Evolutionary conservation across 2,329 filamentous ascomycete genomes (phyloP).

Genomic region (Penicillium sp.): DNA sequence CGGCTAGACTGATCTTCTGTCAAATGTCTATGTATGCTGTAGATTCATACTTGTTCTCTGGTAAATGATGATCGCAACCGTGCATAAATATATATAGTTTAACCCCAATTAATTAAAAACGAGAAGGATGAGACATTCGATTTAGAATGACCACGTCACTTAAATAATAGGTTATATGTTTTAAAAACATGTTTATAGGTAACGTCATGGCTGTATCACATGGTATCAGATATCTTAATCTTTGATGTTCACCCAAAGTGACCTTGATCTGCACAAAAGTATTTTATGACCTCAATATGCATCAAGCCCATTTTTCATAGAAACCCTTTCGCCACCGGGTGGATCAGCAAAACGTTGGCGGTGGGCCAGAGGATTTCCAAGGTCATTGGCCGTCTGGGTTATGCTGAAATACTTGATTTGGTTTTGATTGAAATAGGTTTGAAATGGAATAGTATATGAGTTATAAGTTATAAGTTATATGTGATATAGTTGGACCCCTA

Average conservation of each 20-base stretch:
- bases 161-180: not conserved
- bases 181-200: not conserved
- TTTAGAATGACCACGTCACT: not conserved
- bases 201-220: not conserved
- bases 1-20: not conserved
- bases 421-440: not conserved
- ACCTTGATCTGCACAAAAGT: too few relatives aligned
- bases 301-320: too few relatives aligned
- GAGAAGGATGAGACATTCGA: not conserved
- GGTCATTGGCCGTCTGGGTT: not conserved
- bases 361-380: not conserved
- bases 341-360: not conserved
- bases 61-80: not conserved
- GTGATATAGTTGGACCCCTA: not conserved
- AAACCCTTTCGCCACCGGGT: not conserved
- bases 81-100: not conserved
- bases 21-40: fast-evolving
- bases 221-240: not conserved
- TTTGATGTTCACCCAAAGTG: not conserved
- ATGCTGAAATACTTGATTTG: not conserved
- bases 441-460: not conserved
- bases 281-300: not conserved
- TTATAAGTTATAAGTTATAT: not conserved
- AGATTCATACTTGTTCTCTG: not conserved
- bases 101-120: not conserved